phyloP scores from a whole-genome alignment of 495 filamentous ascomycete genomes.

The Chaetomium fimeti region DNA sequence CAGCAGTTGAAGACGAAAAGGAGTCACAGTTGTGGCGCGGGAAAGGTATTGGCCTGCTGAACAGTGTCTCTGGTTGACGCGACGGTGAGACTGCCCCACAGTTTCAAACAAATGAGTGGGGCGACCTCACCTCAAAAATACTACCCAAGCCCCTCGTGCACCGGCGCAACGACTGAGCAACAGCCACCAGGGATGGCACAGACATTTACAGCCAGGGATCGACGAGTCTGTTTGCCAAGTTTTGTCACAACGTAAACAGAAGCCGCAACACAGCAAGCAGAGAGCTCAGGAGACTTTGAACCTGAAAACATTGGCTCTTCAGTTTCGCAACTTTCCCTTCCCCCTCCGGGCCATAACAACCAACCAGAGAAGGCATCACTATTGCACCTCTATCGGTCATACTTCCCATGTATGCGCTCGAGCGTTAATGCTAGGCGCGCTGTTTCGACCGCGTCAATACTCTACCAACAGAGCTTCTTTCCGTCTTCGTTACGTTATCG shows the following conservation, averaged over 20 bases:
- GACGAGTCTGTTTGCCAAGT: conserved; percentile 25
- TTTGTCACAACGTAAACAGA: conserved; percentile 33
- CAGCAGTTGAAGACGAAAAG: not conserved
- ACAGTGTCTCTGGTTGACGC: conserved; percentile 19
- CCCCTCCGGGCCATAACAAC: conserved; percentile 4
- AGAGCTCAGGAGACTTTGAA: not conserved
- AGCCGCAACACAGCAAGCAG: conserved; percentile 11
- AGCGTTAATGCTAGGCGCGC: conserved; percentile 26
- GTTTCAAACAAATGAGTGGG: conserved; percentile 9
- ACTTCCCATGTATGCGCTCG: conserved; percentile 26
- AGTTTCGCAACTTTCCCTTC: conserved; percentile 12
- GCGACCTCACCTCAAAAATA: conserved; percentile 22
- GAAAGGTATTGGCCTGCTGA: not conserved
- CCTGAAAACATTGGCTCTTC: not conserved
- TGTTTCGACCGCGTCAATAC: conserved; percentile 25
- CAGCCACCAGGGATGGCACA: conserved; percentile 24
- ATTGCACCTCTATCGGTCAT: conserved; percentile 10
- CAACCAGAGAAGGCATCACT: conserved; percentile 23
- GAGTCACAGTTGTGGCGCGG: not conserved
- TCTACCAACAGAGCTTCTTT: conserved; percentile 1
- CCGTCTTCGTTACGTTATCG: not conserved
- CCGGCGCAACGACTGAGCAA: conserved; percentile 25
- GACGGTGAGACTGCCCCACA: conserved; percentile 14
- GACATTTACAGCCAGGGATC: conserved; percentile 11
- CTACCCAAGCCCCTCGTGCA: no score